Evolutionary conservation across 805 yeast genomes (phyloP).

Genomic region (Yarrowia sp.): DNA sequence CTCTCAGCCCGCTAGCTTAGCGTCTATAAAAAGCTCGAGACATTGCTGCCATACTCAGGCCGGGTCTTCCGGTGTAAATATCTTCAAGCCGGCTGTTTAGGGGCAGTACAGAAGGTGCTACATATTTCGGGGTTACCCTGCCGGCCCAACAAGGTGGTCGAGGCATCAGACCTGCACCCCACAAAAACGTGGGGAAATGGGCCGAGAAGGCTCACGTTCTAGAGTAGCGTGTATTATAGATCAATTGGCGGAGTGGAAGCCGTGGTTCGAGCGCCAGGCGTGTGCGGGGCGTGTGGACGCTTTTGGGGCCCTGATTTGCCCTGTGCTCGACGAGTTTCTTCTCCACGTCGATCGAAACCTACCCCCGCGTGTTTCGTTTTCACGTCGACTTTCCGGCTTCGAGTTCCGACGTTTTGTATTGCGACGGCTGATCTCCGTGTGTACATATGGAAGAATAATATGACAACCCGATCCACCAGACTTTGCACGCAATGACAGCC

Average conservation of each 20-base stretch:
- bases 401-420: no score
- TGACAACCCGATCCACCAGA: background rate
- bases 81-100: constrained; percentile 1
- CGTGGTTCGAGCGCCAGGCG: no score
- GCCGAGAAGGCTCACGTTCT: constrained; percentile 3
- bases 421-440: background rate
- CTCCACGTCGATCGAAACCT: constrained; percentile 15
- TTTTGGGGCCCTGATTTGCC: no score
- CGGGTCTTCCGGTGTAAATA: background rate
- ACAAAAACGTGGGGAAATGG: constrained; percentile 22
- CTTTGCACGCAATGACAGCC: constrained; percentile 10
- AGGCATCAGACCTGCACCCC: constrained; percentile 25
- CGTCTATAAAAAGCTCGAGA: no score
- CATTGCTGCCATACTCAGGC: background rate
- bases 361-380: constrained; percentile 24
- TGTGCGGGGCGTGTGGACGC: no score
- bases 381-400: no score
- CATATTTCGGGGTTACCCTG: no score
- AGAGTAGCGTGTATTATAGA: background rate
- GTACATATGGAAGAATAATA: background rate
- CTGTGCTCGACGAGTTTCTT: no score
- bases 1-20: no score
- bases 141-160: constrained; percentile 18
- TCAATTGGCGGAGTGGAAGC: background rate
- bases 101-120: no score